These are phyloP conservation scores for Boletus edulis DNA, from an alignment of 768 basidiomycete species.

Conservation along the genomic window DNA sequence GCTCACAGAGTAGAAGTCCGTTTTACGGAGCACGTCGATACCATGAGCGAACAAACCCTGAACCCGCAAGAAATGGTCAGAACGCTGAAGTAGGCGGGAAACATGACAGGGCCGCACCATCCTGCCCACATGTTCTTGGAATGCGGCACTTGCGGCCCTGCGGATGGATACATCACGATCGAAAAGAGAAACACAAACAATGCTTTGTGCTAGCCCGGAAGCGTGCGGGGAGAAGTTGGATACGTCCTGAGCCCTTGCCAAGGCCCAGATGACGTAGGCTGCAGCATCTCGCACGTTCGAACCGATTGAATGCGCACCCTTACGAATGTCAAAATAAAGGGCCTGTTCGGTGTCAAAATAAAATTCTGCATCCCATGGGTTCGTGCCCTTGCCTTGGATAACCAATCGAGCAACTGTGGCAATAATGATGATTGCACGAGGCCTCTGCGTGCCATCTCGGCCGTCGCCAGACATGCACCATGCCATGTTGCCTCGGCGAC, in stretches of 20 bases:
- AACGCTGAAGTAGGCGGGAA: conserved; percentile 2
- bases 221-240: conserved; percentile 60
- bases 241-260: conserved; percentile 75
- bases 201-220: conserved; percentile 57
- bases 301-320: conserved; percentile 91
- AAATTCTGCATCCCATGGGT: conserved; percentile 7
- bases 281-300: conserved; percentile 94
- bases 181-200: conserved; percentile 80
- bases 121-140: conserved; percentile 95
- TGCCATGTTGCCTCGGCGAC: conserved; percentile 92
- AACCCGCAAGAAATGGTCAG: conserved; percentile 20
- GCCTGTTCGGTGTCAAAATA: conserved; percentile 50
- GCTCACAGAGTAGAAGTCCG: conserved; percentile 94
- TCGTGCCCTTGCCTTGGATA: conserved; percentile 59
- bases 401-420: conserved; percentile 68
- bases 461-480: conserved; percentile 88
- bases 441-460: conserved; percentile 86
- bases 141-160: conserved; percentile 94
- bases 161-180: conserved; percentile 96
- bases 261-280: conserved; percentile 91
- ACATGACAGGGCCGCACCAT: conserved; percentile 53
- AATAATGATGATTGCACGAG: conserved; percentile 61
- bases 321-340: conserved; percentile 86
- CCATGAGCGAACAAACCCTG: conserved; percentile 92
- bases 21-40: conserved; percentile 87